Percentiles rank a stretch among this genome's conserved stretches.
These are phyloP conservation scores for Psidium friedrichsthalianum DNA, from an alignment of 345 rosid genomes.

Conservation along the genomic window DNA sequence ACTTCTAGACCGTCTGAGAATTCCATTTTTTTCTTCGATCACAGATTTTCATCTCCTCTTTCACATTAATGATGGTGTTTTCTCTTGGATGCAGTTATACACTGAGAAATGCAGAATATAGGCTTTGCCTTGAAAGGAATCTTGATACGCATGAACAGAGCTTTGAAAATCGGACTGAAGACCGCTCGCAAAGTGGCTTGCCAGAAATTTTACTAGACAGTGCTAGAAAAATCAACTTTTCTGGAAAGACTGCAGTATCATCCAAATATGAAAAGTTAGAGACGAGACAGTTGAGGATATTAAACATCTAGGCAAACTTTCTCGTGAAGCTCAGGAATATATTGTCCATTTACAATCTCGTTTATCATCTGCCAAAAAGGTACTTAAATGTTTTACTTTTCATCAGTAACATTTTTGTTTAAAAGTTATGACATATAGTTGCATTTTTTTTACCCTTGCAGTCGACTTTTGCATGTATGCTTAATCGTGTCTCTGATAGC, in stretches of 20 bases:
- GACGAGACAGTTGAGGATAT: constrained; percentile 23
- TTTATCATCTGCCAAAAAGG: constrained; percentile 70
- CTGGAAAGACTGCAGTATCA: constrained; percentile 17
- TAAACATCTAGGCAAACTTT: constrained; percentile 47
- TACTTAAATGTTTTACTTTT: not conserved
- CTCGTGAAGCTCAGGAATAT: constrained; percentile 63
- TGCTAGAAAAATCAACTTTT: constrained; percentile 12
- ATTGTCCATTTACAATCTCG: constrained; percentile 66
- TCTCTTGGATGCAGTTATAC: constrained; percentile 53
- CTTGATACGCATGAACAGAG: constrained; percentile 42
- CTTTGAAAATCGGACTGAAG: constrained; percentile 24
- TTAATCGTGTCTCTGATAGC: not conserved
- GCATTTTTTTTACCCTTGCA: not conserved
- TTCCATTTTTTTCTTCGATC: not conserved
- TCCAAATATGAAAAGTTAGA: constrained; percentile 12
- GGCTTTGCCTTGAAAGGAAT: constrained; percentile 84
- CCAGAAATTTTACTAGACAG: constrained; percentile 26
- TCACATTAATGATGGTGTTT: not conserved
- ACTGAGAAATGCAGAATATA: constrained; percentile 79
- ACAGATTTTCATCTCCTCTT: not conserved
- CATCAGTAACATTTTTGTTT: not conserved
- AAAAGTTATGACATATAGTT: not conserved
- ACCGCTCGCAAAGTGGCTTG: constrained; percentile 19
- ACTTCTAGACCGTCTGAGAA: not conserved
- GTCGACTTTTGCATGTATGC: not conserved